phyloP scores from a whole-genome alignment of 1,284 basidiomycete genomes.

The Mycosarcoma maydis region DNA sequence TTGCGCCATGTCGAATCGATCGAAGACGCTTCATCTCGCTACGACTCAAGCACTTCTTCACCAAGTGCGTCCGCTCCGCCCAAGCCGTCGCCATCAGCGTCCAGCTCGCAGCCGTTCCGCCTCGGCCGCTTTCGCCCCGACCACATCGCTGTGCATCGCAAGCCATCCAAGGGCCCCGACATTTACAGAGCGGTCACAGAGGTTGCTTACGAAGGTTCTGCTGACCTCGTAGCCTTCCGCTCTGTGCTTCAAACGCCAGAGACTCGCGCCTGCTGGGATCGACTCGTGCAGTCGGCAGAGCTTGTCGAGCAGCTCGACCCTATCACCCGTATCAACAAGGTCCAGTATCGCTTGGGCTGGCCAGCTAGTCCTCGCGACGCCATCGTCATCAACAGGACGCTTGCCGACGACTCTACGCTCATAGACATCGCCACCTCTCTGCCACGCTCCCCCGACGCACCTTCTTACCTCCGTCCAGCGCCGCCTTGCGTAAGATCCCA shows the following conservation, averaged over 20 bases:
- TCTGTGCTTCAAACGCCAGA: slow-evolving; percentile 85
- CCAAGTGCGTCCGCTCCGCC: slow-evolving; percentile 2
- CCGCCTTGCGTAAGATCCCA: slow-evolving; percentile 94
- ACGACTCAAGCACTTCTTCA: slow-evolving; percentile 5
- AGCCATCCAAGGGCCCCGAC: slow-evolving; percentile 73
- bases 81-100: slow-evolving; percentile 1
- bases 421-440: slow-evolving; percentile 95
- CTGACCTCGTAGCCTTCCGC: slow-evolving; percentile 81
- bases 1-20: slow-evolving; percentile 37
- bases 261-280: slow-evolving; percentile 79
- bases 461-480: slow-evolving; percentile 88
- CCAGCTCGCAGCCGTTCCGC: slow-evolving; percentile 17
- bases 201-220: slow-evolving; percentile 74
- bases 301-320: slow-evolving; percentile 87
- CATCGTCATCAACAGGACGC: slow-evolving; percentile 43
- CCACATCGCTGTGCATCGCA: slow-evolving; percentile 69
- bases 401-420: slow-evolving; percentile 71
- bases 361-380: slow-evolving; percentile 77
- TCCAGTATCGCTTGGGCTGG: slow-evolving; percentile 92
- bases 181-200: slow-evolving; percentile 86
- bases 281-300: slow-evolving; percentile 84
- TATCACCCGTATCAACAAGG: slow-evolving; percentile 84
- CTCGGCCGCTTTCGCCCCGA: slow-evolving; percentile 57
- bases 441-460: slow-evolving; percentile 89
- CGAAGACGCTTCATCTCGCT: slow-evolving; percentile 18